Evolutionary conservation across 208 protist species (phyloP), one percentile per base, ranked within the genome.

Genomic region (Crithidia expoeki): DNA sequence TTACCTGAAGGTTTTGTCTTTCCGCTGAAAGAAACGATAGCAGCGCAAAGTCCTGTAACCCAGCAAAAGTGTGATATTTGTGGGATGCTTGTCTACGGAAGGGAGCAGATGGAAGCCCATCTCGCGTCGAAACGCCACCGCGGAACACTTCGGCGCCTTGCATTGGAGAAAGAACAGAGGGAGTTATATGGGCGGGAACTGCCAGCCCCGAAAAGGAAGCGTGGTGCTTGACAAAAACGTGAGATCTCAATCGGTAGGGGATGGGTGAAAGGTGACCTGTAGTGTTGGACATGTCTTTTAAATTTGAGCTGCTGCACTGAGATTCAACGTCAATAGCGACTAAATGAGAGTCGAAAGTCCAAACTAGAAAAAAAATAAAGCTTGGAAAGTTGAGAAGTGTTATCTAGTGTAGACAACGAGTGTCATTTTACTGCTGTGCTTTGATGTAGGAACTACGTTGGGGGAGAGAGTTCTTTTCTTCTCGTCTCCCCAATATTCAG

Each of bases 41-140:
- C 21, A 28, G 25, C 27, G 12, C 64, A 53, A 4, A 25, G 25
- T 19, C 55, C 76, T 55, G 83, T 95, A 16, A 58, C 65, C 21
- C 79, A 92, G 33, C 80, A 89, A 30, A 57, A 58, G 28, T 96
- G 91, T 68, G 33, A 65, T 5, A 7, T 92, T 4, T 96, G 91
- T 64, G 74, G 81, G 0, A 55, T 77, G 42, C 68, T 87, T 38
- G 62, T 94, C 6, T 92, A 68, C 64, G 91, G 85, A 21, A 58
- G 83, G 11, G 78, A 59, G 28, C 74, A 88, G 51, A 84, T 83
- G 75, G 63, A 59, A 14, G 63, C 59, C 0, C 91, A 96, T 69
- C 44, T 89, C 14, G 62, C 66, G 14, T 92, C 86, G 11, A 94
- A 90, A 63, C 79, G 88, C 3, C 91, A 96, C 65, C 73, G 76